Percentiles rank a stretch among this genome's conserved stretches.
phyloP scores from a whole-genome alignment of 2,329 filamentous ascomycete species.

The Phaeosphaeria sp. region DNA sequence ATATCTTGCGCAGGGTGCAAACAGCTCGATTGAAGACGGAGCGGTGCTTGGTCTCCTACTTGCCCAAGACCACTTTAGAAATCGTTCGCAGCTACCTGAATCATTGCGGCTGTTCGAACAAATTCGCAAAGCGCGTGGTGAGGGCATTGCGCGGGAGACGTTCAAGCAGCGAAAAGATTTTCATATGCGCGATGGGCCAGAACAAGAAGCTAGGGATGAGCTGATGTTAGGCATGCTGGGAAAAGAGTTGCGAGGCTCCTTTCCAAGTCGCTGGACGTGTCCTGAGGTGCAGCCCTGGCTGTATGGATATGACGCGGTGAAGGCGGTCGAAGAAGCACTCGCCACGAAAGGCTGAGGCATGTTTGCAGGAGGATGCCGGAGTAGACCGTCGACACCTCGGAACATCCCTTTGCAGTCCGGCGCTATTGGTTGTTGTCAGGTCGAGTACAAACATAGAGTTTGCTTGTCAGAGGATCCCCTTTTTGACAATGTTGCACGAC shows the following conservation, averaged over 20 bases:
- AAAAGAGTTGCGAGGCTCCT: constrained; percentile 58
- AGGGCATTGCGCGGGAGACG: constrained; percentile 67
- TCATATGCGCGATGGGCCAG: constrained; percentile 58
- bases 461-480: neutral
- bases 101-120: constrained; percentile 55
- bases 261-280: constrained; percentile 66
- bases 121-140: constrained; percentile 57
- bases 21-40: constrained; percentile 72
- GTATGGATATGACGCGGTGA: constrained; percentile 43
- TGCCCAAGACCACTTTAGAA: constrained; percentile 18
- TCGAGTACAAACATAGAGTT: neutral
- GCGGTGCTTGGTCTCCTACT: constrained; percentile 68
- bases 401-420: neutral
- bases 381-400: neutral
- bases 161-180: constrained; percentile 58
- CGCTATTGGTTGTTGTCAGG: neutral
- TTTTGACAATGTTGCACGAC: neutral
- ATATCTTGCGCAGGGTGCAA: constrained; percentile 59
- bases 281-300: constrained; percentile 45
- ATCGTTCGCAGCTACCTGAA: constrained; percentile 37
- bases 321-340: constrained; percentile 35
- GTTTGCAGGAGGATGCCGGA: neutral
- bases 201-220: constrained; percentile 65
- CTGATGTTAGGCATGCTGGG: constrained; percentile 63
- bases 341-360: neutral